Conservation (phyloP, 805 yeast species). For the Candida hispaniensis region DNA sequence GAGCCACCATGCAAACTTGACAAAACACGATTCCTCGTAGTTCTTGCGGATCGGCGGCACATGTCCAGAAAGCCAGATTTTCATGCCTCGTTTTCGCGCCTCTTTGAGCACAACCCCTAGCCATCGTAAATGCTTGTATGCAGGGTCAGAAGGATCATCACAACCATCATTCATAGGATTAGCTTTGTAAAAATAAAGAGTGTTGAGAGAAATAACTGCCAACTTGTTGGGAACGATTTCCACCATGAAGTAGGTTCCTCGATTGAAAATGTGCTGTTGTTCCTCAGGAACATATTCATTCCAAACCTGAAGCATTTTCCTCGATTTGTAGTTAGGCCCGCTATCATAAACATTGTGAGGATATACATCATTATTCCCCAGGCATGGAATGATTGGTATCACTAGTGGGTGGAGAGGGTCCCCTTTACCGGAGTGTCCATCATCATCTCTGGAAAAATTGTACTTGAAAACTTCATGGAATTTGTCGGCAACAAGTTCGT, state of each 20-base stretch:
- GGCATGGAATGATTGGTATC: constrained; percentile 49
- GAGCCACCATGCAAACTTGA: constrained; percentile 70
- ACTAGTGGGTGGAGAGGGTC: constrained; percentile 17
- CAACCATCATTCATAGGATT: constrained; percentile 81
- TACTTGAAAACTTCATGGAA: constrained; percentile 36
- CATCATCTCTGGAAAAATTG: constrained; percentile 16
- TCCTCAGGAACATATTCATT: constrained; percentile 60
- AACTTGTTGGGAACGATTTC: constrained; percentile 73
- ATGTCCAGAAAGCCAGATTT: constrained; percentile 82
- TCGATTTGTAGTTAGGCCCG: constrained; percentile 81
- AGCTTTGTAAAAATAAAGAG: constrained; percentile 60
- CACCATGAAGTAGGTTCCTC: constrained; percentile 62
- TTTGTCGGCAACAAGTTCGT: constrained; percentile 42
- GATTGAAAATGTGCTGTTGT: constrained; percentile 61
- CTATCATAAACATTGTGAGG: constrained; percentile 80
- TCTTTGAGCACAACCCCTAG: constrained; percentile 64
- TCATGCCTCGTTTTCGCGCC: constrained; percentile 59
- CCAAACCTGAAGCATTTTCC: constrained; percentile 71
- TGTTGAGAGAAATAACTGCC: constrained; percentile 70
- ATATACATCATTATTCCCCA: constrained; percentile 82
- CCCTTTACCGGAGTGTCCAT: constrained; percentile 12
- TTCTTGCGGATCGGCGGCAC: constrained; percentile 81
- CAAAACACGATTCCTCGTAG: constrained; percentile 57
- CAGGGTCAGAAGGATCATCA: constrained; percentile 62
- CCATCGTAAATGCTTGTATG: constrained; percentile 69